Base-by-base conservation (phyloP, 192 early-diverging fungal genomes). In the Phycomyces nitens region DNA sequence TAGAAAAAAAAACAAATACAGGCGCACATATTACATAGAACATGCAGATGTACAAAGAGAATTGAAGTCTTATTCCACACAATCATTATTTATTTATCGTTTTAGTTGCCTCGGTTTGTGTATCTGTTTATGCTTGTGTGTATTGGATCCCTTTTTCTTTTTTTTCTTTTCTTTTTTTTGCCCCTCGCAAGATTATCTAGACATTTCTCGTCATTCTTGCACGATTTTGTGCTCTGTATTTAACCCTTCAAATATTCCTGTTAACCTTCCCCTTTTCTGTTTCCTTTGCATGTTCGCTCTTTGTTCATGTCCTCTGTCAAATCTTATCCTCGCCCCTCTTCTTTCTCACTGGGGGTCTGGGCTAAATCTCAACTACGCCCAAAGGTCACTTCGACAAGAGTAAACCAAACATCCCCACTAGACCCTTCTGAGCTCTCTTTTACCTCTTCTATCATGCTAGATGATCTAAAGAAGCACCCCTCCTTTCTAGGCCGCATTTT, bases 131-230 rank as follows among this genome's bases (percentile, higher is more conserved):
- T 34, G 29, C 29, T 34, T 34, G 29, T 34, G 29, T 34, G 29
- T 34, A 34, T 34, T 34, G 2, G 29, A 34, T 34, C 2, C 7
- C 7, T 34, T 34, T 7, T 34, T 34, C 29, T 34, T 34, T 7
- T 34, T 34, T n/a, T 18, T 47, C 44, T 18, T 11, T 6, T 47
- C 3, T 47, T 11, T 3, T 11, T 18, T 47, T 18, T 47, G 18
- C 12, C 44, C 44, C 44, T 47, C 44, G 18, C 15, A 14, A 47
- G 18, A 47, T 18, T 47, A 34, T 47, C 44, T 47, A n/a, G 18
- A 47, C 44, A 47, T 47, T 47, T 47, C 44, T 47, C 44, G 44
- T 47, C 44, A 47, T 47, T 47, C 44, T n/a, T 47, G 3, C 44
- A 47, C 18, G 18, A 18, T 47, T 47, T n/a, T 47, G 12, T 11